A percentile compares a stretch with the other conserved stretches of the same genome.
These are phyloP conservation scores for Alternaria rosae DNA, from an alignment of 2,329 filamentous ascomycete species.

Conservation along the genomic window DNA sequence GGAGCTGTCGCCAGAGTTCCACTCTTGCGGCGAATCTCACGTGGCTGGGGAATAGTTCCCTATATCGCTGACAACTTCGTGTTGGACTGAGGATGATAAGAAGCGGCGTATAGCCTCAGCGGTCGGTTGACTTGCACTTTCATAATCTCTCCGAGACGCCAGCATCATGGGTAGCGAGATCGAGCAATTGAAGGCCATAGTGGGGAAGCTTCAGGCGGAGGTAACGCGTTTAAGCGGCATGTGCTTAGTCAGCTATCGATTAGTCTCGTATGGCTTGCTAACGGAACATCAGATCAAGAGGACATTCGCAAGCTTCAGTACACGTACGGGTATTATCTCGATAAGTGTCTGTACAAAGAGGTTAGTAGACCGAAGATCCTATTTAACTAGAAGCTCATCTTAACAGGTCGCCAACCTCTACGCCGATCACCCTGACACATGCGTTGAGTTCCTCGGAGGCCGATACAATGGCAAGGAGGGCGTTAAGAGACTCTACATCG, in stretches of 20 bases:
- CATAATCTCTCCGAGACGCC: not conserved
- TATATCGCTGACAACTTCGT: conserved; percentile 1
- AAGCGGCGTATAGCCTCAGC: conserved; percentile 5
- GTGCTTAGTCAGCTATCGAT: conserved; percentile 5
- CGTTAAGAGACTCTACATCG: conserved; percentile 61
- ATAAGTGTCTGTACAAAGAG: conserved; percentile 66
- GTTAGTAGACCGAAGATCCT: conserved; percentile 30
- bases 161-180: conserved; percentile 38
- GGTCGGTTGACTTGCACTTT: not conserved
- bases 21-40: conserved; percentile 8
- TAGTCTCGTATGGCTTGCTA: conserved; percentile 11
- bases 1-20: conserved; percentile 16
- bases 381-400: not conserved
- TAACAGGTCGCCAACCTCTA: conserved; percentile 53
- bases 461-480: conserved; percentile 62
- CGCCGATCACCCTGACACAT: conserved; percentile 61
- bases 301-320: conserved; percentile 64
- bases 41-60: conserved; percentile 17
- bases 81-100: conserved; percentile 21
- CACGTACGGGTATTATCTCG: conserved; percentile 67
- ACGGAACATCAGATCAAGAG: conserved; percentile 55
- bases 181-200: conserved; percentile 37
- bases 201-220: conserved; percentile 38
- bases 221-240: conserved; percentile 40
- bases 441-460: conserved; percentile 64